Conservation (phyloP, 2,329 filamentous ascomycete species). For the Pseudogymnoascus sp. region DNA sequence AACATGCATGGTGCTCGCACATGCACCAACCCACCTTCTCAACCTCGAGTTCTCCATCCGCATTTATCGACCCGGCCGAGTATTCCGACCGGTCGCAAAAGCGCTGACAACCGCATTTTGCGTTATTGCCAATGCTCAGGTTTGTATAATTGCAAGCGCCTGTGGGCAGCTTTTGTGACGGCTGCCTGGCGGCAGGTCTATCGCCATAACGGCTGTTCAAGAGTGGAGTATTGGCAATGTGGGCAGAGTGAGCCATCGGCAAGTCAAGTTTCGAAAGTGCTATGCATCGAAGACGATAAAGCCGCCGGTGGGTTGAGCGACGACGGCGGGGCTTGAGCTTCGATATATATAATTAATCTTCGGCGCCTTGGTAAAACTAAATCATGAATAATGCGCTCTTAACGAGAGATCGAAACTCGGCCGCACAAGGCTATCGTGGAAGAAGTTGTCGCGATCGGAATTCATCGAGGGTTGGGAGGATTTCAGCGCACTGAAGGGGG, state of each 20-base stretch:
- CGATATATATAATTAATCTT: slow-evolving; percentile 1
- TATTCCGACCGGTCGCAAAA: slow-evolving; percentile 41
- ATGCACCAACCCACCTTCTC: slow-evolving; percentile 34
- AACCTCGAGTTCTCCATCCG: neutral
- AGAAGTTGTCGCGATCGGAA: neutral
- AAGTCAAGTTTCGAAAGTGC: slow-evolving; percentile 8
- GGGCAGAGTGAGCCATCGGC: slow-evolving; percentile 26
- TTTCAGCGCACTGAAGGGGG: neutral
- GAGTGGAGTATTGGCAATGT: slow-evolving; percentile 26
- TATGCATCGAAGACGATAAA: neutral
- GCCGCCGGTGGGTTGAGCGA: slow-evolving; percentile 3
- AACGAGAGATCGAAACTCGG: slow-evolving; percentile 4
- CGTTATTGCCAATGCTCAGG: slow-evolving; percentile 35
- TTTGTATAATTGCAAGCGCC: slow-evolving; percentile 48
- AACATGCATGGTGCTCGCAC: slow-evolving; percentile 52
- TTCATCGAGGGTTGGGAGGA: slow-evolving; percentile 3
- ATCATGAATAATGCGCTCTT: slow-evolving; percentile 1
- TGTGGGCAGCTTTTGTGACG: slow-evolving; percentile 31
- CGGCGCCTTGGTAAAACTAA: neutral
- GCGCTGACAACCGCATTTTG: slow-evolving; percentile 45
- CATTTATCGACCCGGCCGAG: neutral
- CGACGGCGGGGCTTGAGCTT: neutral
- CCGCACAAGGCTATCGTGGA: neutral
- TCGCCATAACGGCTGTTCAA: slow-evolving; percentile 21
- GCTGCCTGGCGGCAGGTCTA: slow-evolving; percentile 16